Evolutionary conservation across 371 early-diverging fungal genomes (phyloP).

Genomic region (Saksenaea vasiformis): DNA sequence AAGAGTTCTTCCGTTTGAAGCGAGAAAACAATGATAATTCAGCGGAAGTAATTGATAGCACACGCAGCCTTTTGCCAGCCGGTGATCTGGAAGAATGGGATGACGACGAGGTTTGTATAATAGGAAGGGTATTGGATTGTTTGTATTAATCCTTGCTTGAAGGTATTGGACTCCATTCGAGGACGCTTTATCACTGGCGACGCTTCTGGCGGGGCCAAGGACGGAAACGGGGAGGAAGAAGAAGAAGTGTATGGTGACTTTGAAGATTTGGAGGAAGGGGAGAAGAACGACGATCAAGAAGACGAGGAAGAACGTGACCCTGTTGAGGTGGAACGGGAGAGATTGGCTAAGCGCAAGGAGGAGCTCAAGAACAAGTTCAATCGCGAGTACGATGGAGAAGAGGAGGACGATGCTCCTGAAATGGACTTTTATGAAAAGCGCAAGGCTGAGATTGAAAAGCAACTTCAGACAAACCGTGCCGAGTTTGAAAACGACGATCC

Average conservation of each 20-base stretch:
- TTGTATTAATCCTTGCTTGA: background rate
- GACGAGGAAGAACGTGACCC: constrained; percentile 35
- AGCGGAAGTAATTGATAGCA: constrained; percentile 65
- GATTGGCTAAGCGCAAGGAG: constrained; percentile 83
- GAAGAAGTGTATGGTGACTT: constrained; percentile 84
- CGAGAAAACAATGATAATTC: constrained; percentile 32
- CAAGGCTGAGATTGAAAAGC: constrained; percentile 85
- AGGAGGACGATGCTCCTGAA: constrained; percentile 65
- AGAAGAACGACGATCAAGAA: constrained; percentile 33
- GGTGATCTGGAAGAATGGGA: constrained; percentile 71
- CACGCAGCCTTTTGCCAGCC: constrained; percentile 57
- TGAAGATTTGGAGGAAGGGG: constrained; percentile 87
- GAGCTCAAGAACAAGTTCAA: constrained; percentile 91
- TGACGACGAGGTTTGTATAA: constrained; percentile 61
- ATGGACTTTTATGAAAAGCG: constrained; percentile 85
- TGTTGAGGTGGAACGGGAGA: constrained; percentile 56
- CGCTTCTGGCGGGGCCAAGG: constrained; percentile 39
- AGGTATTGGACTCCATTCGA: constrained; percentile 69
- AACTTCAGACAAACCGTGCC: constrained; percentile 74
- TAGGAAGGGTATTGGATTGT: background rate
- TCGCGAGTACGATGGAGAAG: constrained; percentile 84
- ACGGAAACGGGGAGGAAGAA: constrained; percentile 43
- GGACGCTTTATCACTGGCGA: constrained; percentile 85
- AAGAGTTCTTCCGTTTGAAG: constrained; percentile 67
- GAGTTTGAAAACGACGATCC: constrained; percentile 89